phyloP scores from a whole-genome alignment of 192 early-diverging fungal genomes.

The Allomyces javanicus region DNA sequence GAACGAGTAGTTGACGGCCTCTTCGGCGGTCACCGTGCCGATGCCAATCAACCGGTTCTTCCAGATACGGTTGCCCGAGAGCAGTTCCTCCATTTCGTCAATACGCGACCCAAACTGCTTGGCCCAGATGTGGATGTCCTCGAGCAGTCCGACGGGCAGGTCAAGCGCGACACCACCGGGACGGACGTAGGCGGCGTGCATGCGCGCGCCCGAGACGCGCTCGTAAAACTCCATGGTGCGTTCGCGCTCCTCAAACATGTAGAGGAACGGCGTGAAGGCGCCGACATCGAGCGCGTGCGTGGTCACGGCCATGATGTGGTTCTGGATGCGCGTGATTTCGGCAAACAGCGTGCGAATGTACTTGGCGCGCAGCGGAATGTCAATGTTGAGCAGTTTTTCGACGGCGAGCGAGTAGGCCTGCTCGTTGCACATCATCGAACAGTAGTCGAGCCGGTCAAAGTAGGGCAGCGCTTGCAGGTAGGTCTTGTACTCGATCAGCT shows the following conservation, averaged over 20 bases:
- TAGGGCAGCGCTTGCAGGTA: slow-evolving; percentile 95
- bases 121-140: slow-evolving; percentile 94
- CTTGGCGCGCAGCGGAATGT: slow-evolving; percentile 78
- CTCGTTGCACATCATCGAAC: slow-evolving; percentile 99
- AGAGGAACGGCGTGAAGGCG: slow-evolving; percentile 92
- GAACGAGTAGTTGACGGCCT: slow-evolving; percentile 81
- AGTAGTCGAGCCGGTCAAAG: slow-evolving; percentile 95
- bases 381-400: slow-evolving; percentile 95
- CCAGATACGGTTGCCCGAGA: slow-evolving; percentile 91
- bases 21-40: slow-evolving; percentile 65
- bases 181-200: slow-evolving; percentile 93
- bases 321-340: slow-evolving; percentile 91
- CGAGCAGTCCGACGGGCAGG: slow-evolving; percentile 76
- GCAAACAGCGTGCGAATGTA: slow-evolving; percentile 94
- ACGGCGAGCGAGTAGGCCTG: slow-evolving; percentile 92
- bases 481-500: slow-evolving; percentile 98
- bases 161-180: slow-evolving; percentile 89
- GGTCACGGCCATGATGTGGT: slow-evolving; percentile 96
- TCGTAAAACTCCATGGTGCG: slow-evolving; percentile 99
- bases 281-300: slow-evolving; percentile 96
- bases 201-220: slow-evolving; percentile 91
- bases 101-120: slow-evolving; percentile 67
- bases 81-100: slow-evolving; percentile 86
- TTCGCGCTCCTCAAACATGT: slow-evolving; percentile 99
- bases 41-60: slow-evolving; percentile 65